Conservation (phyloP, 169 alveolate genomes). For the Plasmodium vinckei region DNA sequence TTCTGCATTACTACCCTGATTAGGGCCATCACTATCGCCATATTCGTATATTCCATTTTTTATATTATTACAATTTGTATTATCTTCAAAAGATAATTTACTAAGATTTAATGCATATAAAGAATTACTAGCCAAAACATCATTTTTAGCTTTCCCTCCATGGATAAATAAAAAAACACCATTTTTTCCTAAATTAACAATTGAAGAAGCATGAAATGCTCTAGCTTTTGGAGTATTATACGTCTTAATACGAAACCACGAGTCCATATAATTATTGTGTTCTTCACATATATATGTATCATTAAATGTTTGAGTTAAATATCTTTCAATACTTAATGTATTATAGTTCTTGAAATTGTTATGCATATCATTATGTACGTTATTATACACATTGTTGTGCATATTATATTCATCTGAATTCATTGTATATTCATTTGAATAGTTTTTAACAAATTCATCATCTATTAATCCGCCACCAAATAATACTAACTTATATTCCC, state of each 20-base stretch:
- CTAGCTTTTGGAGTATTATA: conserved; percentile 63
- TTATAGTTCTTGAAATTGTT: not conserved
- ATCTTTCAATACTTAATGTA: conserved; percentile 31
- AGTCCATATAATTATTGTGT: conserved; percentile 13
- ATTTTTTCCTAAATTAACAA: conserved; percentile 54
- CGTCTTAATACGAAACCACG: conserved; percentile 44
- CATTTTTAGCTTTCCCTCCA: conserved; percentile 71
- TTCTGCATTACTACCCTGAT: not conserved
- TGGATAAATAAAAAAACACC: conserved; percentile 73
- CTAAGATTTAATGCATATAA: conserved; percentile 67
- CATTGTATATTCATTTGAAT: conserved; percentile 31
- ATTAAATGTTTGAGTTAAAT: conserved; percentile 56
- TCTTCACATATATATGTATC: conserved; percentile 75
- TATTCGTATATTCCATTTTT: not conserved
- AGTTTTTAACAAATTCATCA: conserved; percentile 30
- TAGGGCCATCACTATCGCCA: not conserved
- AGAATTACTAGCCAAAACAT: conserved; percentile 30
- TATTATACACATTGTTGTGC: not conserved
- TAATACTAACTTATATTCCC: conserved; percentile 39
- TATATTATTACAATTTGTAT: not conserved
- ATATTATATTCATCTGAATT: not conserved
- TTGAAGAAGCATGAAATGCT: conserved; percentile 72
- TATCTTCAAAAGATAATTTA: not conserved
- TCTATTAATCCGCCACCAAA: conserved; percentile 73
- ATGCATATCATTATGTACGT: not conserved